A percentile compares a stretch with the other conserved stretches of the same genome.
phyloP scores from a whole-genome alignment of 805 yeast genomes.

The Candida ponderosae region DNA sequence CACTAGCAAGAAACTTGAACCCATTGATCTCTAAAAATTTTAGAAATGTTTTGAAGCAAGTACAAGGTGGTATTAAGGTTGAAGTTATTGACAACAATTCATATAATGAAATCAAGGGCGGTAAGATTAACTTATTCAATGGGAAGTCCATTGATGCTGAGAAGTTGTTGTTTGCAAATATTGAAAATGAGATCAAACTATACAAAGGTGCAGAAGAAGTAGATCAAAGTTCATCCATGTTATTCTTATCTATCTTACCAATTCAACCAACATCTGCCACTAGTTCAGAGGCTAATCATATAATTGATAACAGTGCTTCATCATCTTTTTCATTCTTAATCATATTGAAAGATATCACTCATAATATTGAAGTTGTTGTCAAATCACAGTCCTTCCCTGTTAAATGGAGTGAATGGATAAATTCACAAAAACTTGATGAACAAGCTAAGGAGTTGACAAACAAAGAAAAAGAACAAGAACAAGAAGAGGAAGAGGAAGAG shows the following conservation, averaged over 20 bases:
- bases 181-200: conserved; percentile 61
- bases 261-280: conserved; percentile 23
- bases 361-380: conserved; percentile 63
- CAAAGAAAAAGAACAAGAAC: conserved; percentile 28
- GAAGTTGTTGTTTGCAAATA: conserved; percentile 79
- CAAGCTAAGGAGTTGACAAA: conserved; percentile 8
- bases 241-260: conserved; percentile 68
- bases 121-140: conserved; percentile 57
- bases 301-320: conserved; percentile 30
- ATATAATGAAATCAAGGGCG: conserved; percentile 21
- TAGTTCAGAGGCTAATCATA: conserved; percentile 13
- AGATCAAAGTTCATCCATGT: conserved; percentile 37
- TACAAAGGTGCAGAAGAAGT: conserved; percentile 21
- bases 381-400: conserved; percentile 87
- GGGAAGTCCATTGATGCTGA: conserved; percentile 82
- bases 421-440: conserved; percentile 15
- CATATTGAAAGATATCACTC: conserved; percentile 70
- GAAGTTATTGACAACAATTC: conserved; percentile 45
- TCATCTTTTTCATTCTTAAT: conserved; percentile 69
- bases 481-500: conserved; percentile 19
- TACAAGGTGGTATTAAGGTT: conserved; percentile 68
- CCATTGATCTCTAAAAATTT: conserved; percentile 45
- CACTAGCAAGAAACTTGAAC: conserved; percentile 24
- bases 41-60: conserved; percentile 60
- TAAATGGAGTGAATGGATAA: conserved; percentile 93